Base-by-base conservation (phyloP, 2,329 filamentous ascomycete species). In the Lecanosticta acicola region DNA sequence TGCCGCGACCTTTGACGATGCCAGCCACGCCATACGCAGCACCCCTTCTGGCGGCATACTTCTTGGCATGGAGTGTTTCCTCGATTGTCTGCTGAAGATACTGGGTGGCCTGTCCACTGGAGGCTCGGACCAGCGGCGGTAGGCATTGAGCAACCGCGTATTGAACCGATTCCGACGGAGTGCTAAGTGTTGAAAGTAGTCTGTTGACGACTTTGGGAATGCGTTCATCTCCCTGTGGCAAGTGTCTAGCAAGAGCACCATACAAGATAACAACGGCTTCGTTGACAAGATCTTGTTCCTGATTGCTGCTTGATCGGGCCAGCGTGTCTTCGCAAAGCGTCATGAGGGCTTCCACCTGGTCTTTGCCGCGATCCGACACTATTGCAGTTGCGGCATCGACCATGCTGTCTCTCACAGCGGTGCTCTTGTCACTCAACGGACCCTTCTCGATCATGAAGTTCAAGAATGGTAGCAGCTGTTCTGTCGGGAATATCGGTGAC, bases 191-290 rank as follows among this genome's bases (percentile, higher is more conserved):
- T 17, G 82, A 80, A 45, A 98, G 76, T 17, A 98, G 75, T 51
- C 89, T 81, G 57, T 91, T 84, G 41, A 98, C 83, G 37, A 98
- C 93, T 46, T 85, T 82, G 1, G 90, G 88, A 39, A 97, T 80
- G 59, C 94, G 90, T 55, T 81, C 71, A 65, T 98, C 93, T n/a
- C 89, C 88, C 5, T 81, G 69, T 56, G 85, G 80, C 48, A 98
- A 71, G 72, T 98, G 93, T 41, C 87, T 82, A 35, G 90, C 93
- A 32, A 98, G 72, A 41, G 94, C 91, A 64, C 93, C 93, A 59
- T 98, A 98, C 65, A 98, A 84, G 58, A 98, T 93, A 57, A 98
- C 90, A 42, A 98, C 90, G 14, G 94, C 93, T 69, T 98, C 93
- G 58, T 96, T 96, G 53, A 97, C 85, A 49, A 88, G 80, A 66